These are phyloP conservation scores for Wallacemonas collosoma DNA, from an alignment of 208 protist genomes.

Conservation along the genomic window DNA sequence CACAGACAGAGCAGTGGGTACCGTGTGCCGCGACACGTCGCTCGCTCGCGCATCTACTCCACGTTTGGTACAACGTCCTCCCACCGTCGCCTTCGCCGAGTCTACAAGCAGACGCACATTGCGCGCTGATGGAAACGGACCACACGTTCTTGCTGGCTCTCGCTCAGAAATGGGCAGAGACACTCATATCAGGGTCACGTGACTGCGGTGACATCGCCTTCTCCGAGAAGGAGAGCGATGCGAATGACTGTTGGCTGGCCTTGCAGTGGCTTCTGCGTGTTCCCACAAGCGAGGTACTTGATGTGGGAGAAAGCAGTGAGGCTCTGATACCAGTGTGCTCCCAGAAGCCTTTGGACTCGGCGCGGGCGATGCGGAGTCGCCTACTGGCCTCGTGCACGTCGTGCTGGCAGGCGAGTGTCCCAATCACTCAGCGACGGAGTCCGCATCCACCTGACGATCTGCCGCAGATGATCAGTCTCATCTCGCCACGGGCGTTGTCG, in stretches of 20 bases:
- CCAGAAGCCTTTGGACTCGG: no score
- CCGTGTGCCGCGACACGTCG: neutral
- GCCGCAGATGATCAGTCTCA: no score
- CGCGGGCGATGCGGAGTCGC: no score
- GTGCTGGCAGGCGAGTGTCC: no score
- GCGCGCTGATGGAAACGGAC: neutral
- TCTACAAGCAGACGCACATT: neutral
- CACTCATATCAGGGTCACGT: neutral
- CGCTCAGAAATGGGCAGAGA: neutral
- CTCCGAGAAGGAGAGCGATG: neutral
- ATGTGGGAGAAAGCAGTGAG: no score
- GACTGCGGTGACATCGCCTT: neutral
- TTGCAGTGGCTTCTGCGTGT: neutral
- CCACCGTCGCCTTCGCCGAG: neutral
- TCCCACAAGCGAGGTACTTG: neutral
- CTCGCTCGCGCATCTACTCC: conserved; percentile 11
- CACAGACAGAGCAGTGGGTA: no score
- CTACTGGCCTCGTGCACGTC: no score
- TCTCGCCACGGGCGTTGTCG: no score
- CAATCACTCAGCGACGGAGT: no score
- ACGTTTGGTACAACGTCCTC: conserved; percentile 4
- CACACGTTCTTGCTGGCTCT: neutral
- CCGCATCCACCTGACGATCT: no score
- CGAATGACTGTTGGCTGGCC: neutral
- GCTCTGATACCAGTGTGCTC: no score